A percentile compares a stretch with the other conserved stretches of the same genome.
phyloP scores from a whole-genome alignment of 2,329 filamentous ascomycete species.

The Colletotrichum tanaceti region DNA sequence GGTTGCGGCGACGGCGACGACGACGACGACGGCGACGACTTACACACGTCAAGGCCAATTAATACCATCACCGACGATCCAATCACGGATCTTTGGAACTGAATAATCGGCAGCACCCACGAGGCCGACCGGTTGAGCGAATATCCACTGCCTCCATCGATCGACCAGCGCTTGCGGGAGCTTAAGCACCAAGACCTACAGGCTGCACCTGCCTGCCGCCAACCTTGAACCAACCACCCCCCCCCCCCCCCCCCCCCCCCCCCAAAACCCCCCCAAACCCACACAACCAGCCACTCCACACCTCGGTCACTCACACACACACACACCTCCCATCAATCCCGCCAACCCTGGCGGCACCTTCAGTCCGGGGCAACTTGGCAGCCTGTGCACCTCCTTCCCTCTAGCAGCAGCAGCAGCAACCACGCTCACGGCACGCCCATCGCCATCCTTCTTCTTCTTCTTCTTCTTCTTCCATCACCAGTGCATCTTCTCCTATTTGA shows the following conservation, averaged over 20 bases:
- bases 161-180: too few species aligned
- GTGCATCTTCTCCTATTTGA: background rate
- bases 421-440: conserved; percentile 12
- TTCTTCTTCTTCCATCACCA: conserved; percentile 1
- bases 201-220: too few species aligned
- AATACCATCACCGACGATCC: too few species aligned
- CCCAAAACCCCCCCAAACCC: too few species aligned
- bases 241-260: too few species aligned
- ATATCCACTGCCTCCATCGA: background rate
- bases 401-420: conserved; percentile 1
- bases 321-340: conserved; percentile 9
- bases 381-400: conserved; percentile 8
- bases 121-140: too few species aligned
- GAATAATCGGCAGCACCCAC: too few species aligned
- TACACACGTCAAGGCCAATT: conserved; percentile 2
- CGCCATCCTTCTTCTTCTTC: conserved; percentile 1
- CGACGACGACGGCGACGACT: background rate
- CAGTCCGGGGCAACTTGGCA: conserved; percentile 39
- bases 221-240: conserved; percentile 26
- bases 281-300: too few species aligned
- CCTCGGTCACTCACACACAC: too few species aligned
- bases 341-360: conserved; percentile 41
- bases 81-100: too few species aligned
- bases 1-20: background rate
- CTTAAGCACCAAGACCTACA: too few species aligned